Conservation (phyloP, 495 filamentous ascomycete genomes). For the Penicillium egyptiacum region DNA sequence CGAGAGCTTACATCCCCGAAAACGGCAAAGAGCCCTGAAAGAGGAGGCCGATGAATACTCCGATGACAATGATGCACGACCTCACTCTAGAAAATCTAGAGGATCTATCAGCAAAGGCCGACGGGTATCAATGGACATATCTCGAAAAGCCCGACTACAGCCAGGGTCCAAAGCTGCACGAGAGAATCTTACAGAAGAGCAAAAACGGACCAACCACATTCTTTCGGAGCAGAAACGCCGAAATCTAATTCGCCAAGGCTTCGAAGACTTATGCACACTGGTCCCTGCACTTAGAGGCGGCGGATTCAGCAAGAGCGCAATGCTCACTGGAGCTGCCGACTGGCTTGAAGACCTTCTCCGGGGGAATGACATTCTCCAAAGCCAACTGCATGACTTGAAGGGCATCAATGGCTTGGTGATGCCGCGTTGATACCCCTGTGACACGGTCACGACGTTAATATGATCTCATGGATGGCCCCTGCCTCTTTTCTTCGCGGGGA, state of each 20-base stretch:
- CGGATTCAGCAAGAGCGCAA: constrained; percentile 77
- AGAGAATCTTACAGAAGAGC: constrained; percentile 77
- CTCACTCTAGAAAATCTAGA: constrained; percentile 52
- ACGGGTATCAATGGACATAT: constrained; percentile 34
- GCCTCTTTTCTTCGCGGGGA: constrained; percentile 9
- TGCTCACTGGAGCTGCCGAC: constrained; percentile 67
- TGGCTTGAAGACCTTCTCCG: constrained; percentile 70
- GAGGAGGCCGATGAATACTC: constrained; percentile 40
- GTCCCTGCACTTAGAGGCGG: constrained; percentile 69
- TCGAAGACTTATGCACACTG: constrained; percentile 66
- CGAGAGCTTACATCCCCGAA: constrained; percentile 36
- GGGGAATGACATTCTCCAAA: constrained; percentile 59
- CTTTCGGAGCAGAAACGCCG: constrained; percentile 84
- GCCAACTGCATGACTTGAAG: constrained; percentile 47
- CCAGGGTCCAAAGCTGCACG: constrained; percentile 52
- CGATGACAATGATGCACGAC: constrained; percentile 40
- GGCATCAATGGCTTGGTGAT: constrained; percentile 45
- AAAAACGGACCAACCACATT: constrained; percentile 88
- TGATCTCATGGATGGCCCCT: constrained; percentile 12
- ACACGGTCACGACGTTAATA: constrained; percentile 27
- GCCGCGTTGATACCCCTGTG: constrained; percentile 35
- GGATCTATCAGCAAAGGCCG: constrained; percentile 33
- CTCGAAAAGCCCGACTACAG: constrained; percentile 33
- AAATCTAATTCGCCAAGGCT: constrained; percentile 73
- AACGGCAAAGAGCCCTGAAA: constrained; percentile 38